Percentiles rank a stretch among this genome's conserved stretches.
phyloP scores from a whole-genome alignment of 2,329 filamentous ascomycete genomes.

The Sporothrix luriei region DNA sequence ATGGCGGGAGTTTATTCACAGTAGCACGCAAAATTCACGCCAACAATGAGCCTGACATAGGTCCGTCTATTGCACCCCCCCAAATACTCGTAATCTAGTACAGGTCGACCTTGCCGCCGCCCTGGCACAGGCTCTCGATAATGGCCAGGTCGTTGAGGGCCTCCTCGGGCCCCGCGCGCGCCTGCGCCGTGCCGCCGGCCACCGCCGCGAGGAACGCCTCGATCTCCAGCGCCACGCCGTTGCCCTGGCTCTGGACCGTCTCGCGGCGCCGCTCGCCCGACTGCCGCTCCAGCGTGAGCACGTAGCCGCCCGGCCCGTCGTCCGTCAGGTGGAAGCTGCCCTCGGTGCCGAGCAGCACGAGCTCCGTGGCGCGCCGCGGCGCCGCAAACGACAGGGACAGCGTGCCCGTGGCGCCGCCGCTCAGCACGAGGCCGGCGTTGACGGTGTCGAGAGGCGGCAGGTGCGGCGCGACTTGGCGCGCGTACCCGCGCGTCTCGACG shows the following conservation, averaged over 20 bases:
- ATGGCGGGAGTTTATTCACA: neutral
- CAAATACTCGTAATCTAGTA: too few relatives aligned
- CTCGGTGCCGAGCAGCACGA: slow-evolving; percentile 7
- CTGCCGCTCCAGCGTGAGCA: neutral
- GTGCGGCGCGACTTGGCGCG: slow-evolving; percentile 16
- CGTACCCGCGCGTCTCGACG: slow-evolving; percentile 16
- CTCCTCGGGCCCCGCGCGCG: slow-evolving; percentile 19
- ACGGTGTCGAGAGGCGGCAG: slow-evolving; percentile 19
- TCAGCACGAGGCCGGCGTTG: slow-evolving; percentile 20
- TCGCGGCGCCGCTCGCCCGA: slow-evolving; percentile 7
- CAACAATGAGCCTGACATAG: too few relatives aligned
- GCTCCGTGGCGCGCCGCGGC: slow-evolving; percentile 2
- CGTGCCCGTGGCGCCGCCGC: slow-evolving; percentile 19
- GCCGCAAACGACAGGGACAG: slow-evolving; percentile 21
- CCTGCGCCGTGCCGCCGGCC: neutral
- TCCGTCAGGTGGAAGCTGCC: slow-evolving; percentile 22
- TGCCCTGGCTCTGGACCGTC: neutral
- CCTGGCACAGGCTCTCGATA: slow-evolving; percentile 20
- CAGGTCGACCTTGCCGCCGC: slow-evolving; percentile 9
- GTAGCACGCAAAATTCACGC: too few relatives aligned
- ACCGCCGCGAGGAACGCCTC: slow-evolving; percentile 14
- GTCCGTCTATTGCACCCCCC: too few relatives aligned
- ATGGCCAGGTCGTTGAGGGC: slow-evolving; percentile 20
- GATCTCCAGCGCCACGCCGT: slow-evolving; percentile 14
- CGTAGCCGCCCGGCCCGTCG: slow-evolving; percentile 1